These are phyloP conservation scores for Lagenaria siceraria DNA, from an alignment of 306 rosid genomes.

Conservation along the genomic window DNA sequence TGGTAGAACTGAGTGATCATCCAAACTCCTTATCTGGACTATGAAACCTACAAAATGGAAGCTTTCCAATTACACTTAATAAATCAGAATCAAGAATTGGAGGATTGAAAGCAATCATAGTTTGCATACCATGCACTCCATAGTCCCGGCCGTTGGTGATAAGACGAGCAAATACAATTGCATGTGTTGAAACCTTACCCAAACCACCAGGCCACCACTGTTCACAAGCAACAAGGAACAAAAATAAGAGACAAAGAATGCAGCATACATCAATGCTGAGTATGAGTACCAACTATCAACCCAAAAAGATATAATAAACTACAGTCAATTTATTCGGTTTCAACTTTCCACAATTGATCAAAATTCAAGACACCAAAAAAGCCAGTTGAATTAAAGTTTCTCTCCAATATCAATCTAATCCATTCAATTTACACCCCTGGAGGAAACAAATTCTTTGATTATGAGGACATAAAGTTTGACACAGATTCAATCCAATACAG, in stretches of 20 bases:
- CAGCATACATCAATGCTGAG: not conserved
- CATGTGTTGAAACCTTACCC: constrained; percentile 87
- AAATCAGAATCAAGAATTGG: constrained; percentile 2
- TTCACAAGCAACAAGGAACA: constrained; percentile 14
- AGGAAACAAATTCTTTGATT: not conserved
- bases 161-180: constrained; percentile 79
- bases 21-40: constrained; percentile 91
- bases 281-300: not conserved
- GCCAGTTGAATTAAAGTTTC: not conserved
- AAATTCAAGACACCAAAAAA: not conserved
- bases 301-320: not conserved
- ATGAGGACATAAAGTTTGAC: not conserved
- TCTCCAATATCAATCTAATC: not conserved
- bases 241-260: constrained; percentile 8
- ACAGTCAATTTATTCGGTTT: not conserved
- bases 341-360: not conserved
- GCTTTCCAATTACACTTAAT: constrained; percentile 4
- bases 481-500: not conserved
- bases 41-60: constrained; percentile 58
- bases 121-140: constrained; percentile 66
- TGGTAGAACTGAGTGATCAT: constrained; percentile 77
- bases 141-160: constrained; percentile 55
- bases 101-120: not conserved
- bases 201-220: constrained; percentile 99
- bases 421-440: not conserved